phyloP scores from a whole-genome alignment of 306 rosid genomes.

The Quercus alba region DNA sequence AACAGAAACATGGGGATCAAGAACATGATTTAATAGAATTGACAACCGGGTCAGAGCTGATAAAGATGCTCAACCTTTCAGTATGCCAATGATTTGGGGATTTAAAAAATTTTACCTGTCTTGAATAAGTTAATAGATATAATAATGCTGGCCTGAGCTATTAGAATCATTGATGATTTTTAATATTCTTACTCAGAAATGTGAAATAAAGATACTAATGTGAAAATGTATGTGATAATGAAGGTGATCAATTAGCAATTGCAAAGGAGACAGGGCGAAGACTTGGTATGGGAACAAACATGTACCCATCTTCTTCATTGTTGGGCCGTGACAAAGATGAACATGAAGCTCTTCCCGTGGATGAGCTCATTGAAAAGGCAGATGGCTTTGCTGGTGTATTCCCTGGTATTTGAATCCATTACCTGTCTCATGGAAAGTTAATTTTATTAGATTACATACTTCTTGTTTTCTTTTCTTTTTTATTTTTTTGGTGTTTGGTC shows the following conservation, averaged over 20 bases:
- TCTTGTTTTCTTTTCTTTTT: not conserved
- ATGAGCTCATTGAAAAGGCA: conserved; percentile 81
- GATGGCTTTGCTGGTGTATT: conserved; percentile 93
- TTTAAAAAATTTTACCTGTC: not conserved
- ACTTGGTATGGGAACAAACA: conserved; percentile 95
- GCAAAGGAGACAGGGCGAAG: conserved; percentile 89
- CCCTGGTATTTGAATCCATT: conserved; percentile 51
- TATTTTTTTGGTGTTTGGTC: not conserved
- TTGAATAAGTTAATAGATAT: not conserved
- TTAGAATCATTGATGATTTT: not conserved
- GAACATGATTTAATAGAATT: not conserved
- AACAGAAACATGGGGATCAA: not conserved
- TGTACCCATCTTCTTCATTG: conserved; percentile 90
- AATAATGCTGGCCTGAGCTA: not conserved
- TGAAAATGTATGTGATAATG: conserved; percentile 21
- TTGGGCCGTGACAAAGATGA: conserved; percentile 58
- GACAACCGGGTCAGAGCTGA: not conserved
- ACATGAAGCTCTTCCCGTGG: conserved; percentile 71
- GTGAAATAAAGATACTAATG: conserved; percentile 7
- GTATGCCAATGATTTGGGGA: not conserved
- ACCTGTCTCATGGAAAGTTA: conserved; percentile 7
- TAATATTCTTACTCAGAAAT: not conserved
- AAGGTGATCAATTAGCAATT: conserved; percentile 85
- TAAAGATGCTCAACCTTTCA: not conserved
- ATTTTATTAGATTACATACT: conserved; percentile 11